Percentiles rank a stretch among this genome's conserved stretches.
These are phyloP conservation scores for Fomitiporia mediterranea DNA, from an alignment of 1,284 basidiomycete genomes.

Conservation along the genomic window DNA sequence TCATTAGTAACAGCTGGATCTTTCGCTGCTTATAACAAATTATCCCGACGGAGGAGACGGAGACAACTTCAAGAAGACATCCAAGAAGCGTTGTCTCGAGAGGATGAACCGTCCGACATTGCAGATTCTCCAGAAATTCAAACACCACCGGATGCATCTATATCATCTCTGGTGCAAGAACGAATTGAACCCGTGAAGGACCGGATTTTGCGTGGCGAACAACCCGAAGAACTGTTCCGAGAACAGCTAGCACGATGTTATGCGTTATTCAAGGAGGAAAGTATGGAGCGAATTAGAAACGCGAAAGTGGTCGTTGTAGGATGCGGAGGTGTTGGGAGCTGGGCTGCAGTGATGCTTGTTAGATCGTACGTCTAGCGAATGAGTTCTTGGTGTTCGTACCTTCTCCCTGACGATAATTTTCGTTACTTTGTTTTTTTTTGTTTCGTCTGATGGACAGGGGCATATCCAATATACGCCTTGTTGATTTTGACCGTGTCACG, in stretches of 20 bases:
- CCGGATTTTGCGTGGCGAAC: slow-evolving; percentile 8
- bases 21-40: slow-evolving; percentile 51
- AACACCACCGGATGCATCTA: slow-evolving; percentile 4
- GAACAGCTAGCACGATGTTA: slow-evolving; percentile 94
- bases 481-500: slow-evolving; percentile 93
- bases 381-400: background rate
- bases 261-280: slow-evolving; percentile 89
- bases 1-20: slow-evolving; percentile 55
- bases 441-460: no score
- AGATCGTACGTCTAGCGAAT: slow-evolving; percentile 58
- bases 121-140: slow-evolving; percentile 9
- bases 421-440: slow-evolving; percentile 10
- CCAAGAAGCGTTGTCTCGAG: slow-evolving; percentile 21
- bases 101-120: slow-evolving; percentile 8
- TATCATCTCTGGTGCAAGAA: slow-evolving; percentile 12
- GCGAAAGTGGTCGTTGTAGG: slow-evolving; percentile 87
- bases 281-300: slow-evolving; percentile 76
- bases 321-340: slow-evolving; percentile 94
- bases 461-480: slow-evolving; percentile 64
- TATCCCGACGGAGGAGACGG: slow-evolving; percentile 45
- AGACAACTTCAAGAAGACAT: slow-evolving; percentile 54
- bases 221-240: slow-evolving; percentile 51
- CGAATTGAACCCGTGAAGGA: slow-evolving; percentile 7
- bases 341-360: slow-evolving; percentile 92
- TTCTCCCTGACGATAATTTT: background rate